Base-by-base conservation (phyloP, 306 rosid species). In the Cicer bijugum region DNA sequence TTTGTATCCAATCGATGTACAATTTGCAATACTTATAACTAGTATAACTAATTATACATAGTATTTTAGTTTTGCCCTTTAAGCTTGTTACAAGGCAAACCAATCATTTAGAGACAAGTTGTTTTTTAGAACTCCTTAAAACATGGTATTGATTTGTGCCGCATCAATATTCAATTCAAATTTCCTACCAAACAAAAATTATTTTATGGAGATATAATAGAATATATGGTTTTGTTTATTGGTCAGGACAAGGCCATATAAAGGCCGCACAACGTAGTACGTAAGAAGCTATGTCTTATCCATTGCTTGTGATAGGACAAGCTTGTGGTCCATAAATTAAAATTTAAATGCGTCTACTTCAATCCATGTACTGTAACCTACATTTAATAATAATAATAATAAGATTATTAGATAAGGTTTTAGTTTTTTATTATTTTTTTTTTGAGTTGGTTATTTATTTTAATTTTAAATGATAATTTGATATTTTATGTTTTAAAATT, bases 241-340 rank as follows among this genome's bases (percentile, higher is more conserved):
- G 71, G 20, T 12, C 58, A 39, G 65, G 74, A 19, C 1, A 23
- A 60, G 48, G 28, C 52, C 67, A 45, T 47, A 9, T 6, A 12
- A 12, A 6, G 59, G 11, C 37, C 38, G 51, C 51, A 40, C 12
- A 16, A 28, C 35, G 35, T 28, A 3, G 9, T 28, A 28, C 35
- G 35, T 28, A 4, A 5, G 69, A 81, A 70, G 65, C 59, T 20
- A 40, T 76, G 35, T 67, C 65, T 69, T 81, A 69, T 75, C 73
- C 47, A 17, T 61, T 81, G 40, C 68, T 16, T 42, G 60, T 51
- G 40, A 70, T 12, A 8, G 47, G 50, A 45, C 77, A 60, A 33
- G 33, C 35, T 19, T 55, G 64, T 45, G 70, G 77, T 23, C 70
- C 74, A 74, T 28, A 28, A 0, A 28, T 28, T 28, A 3, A 28